phyloP scores from a whole-genome alignment of 495 filamentous ascomycete genomes.

The Lasiosphaeria ovina region DNA sequence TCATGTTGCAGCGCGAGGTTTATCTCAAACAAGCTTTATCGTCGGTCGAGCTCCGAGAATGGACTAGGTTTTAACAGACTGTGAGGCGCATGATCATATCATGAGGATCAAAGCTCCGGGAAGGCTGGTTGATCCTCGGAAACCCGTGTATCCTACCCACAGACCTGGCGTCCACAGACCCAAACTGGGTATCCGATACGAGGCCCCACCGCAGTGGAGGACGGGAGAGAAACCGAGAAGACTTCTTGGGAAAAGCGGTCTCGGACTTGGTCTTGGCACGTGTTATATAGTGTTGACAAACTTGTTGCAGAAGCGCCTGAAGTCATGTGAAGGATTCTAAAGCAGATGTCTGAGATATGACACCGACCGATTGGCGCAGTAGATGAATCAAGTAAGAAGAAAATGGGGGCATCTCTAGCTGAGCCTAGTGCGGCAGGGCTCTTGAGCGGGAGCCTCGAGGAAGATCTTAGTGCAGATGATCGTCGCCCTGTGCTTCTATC shows the following conservation, averaged over 20 bases:
- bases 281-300: too few relatives aligned
- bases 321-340: background rate
- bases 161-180: background rate
- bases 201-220: too few relatives aligned
- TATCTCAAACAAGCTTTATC: slow-evolving; percentile 1
- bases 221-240: too few relatives aligned
- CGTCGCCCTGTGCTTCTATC: background rate
- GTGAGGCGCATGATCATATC: background rate
- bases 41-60: slow-evolving; percentile 11
- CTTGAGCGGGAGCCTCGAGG: too few relatives aligned
- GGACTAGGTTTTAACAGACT: background rate
- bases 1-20: background rate
- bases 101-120: background rate
- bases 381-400: background rate
- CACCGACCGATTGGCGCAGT: background rate
- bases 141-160: background rate
- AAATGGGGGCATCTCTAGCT: too few relatives aligned
- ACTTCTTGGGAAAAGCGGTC: too few relatives aligned
- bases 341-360: background rate
- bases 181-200: too few relatives aligned
- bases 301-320: background rate
- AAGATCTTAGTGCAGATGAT: background rate
- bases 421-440: too few relatives aligned
- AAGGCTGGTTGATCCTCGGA: background rate
- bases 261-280: too few relatives aligned